phyloP scores from a whole-genome alignment of 257 asterid genomes.

The Penstemon davidsonii region DNA sequence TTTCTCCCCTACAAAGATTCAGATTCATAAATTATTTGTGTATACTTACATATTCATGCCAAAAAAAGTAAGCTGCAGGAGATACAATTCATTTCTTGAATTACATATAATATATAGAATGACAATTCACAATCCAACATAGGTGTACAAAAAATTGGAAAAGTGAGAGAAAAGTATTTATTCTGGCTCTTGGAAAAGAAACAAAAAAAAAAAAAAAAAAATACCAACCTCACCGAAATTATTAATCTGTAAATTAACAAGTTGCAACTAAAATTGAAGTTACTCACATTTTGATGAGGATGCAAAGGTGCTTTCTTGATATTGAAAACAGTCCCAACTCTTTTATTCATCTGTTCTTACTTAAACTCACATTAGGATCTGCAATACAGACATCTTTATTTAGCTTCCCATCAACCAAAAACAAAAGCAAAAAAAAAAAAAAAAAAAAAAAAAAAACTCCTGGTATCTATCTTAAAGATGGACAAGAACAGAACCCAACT shows the following conservation, averaged over 20 bases:
- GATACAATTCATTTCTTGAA: too few relatives aligned
- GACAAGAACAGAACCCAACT: too few relatives aligned
- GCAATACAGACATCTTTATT: background rate
- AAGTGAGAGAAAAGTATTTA: too few relatives aligned
- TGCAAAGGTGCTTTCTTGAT: conserved; percentile 48
- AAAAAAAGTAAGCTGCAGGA: background rate
- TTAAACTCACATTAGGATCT: conserved; percentile 32
- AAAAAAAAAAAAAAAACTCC: background rate
- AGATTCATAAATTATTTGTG: conserved; percentile 12
- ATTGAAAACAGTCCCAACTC: conserved; percentile 22
- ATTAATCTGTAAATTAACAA: background rate
- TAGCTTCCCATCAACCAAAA: background rate
- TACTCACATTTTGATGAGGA: conserved; percentile 51
- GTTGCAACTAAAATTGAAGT: background rate
- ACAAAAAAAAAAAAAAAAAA: too few relatives aligned
- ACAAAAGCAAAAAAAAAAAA: background rate
- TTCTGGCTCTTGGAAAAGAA: too few relatives aligned
- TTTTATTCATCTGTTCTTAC: conserved; percentile 39
- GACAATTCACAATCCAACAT: background rate
- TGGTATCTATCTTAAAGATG: too few relatives aligned
- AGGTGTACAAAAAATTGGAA: too few relatives aligned
- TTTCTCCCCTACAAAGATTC: conserved; percentile 55
- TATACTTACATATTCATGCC: too few relatives aligned
- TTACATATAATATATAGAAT: background rate
- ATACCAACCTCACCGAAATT: too few relatives aligned